These are phyloP conservation scores for Articulospora tetracladia DNA, from an alignment of 495 filamentous ascomycete genomes.

Conservation along the genomic window DNA sequence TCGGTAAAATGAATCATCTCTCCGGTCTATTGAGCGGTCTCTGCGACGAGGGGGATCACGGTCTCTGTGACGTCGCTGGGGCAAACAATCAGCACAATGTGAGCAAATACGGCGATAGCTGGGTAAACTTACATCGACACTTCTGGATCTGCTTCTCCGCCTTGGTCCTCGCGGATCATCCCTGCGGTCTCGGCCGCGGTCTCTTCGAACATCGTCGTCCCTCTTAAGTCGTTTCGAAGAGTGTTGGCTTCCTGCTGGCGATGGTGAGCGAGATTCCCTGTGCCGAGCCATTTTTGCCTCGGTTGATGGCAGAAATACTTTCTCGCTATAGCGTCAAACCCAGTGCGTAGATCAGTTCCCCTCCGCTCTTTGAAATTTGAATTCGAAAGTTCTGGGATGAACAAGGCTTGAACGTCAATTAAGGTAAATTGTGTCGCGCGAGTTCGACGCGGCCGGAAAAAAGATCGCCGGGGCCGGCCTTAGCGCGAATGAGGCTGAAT, in stretches of 20 bases:
- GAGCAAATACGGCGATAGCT: background rate
- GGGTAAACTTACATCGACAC: slow-evolving; percentile 57
- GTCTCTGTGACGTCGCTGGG: slow-evolving; percentile 41
- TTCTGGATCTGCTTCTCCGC: slow-evolving; percentile 64
- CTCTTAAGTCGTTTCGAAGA: slow-evolving; percentile 68
- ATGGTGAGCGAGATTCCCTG: slow-evolving; percentile 92
- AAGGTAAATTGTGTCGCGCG: background rate
- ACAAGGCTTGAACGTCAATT: background rate
- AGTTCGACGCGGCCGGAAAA: background rate
- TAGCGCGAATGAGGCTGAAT: background rate
- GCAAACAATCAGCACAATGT: slow-evolving; percentile 27
- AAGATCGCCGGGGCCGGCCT: background rate
- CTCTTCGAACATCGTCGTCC: slow-evolving; percentile 72
- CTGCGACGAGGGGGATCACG: slow-evolving; percentile 63
- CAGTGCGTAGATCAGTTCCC: background rate
- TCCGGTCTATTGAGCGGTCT: slow-evolving; percentile 70
- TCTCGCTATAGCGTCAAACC: slow-evolving; percentile 19
- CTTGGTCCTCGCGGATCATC: slow-evolving; percentile 53
- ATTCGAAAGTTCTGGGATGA: background rate
- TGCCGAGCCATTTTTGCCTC: slow-evolving; percentile 78
- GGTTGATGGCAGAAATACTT: slow-evolving; percentile 64
- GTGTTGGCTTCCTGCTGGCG: slow-evolving; percentile 86
- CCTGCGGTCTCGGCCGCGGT: slow-evolving; percentile 51
- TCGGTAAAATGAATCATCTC: slow-evolving; percentile 67
- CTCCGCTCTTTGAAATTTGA: background rate